Percentiles rank a stretch among this genome's conserved stretches.
Evolutionary conservation across 2,329 filamentous ascomycete species (phyloP).

Genomic region (Trichophyton schoenleinii): DNA sequence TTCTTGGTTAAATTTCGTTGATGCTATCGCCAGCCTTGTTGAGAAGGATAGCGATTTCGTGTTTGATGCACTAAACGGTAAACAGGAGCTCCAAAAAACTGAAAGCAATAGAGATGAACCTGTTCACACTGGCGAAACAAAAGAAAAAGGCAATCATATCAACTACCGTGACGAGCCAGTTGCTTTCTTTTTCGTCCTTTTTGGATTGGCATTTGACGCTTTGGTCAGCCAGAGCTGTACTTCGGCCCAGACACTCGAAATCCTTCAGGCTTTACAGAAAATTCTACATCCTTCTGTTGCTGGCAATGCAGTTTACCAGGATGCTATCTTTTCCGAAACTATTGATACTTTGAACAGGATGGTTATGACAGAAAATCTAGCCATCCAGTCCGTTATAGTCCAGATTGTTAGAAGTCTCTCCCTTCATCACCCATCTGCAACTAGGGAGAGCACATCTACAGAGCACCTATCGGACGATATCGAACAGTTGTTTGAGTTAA

Average conservation of each 20-base stretch:
- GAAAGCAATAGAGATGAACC: conserved; percentile 10
- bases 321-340: conserved; percentile 90
- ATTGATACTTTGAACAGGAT: conserved; percentile 92
- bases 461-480: conserved; percentile 91
- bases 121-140: conserved; percentile 22
- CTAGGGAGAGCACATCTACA: conserved; percentile 51
- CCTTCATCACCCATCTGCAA: conserved; percentile 79
- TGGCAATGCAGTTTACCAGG: conserved; percentile 90
- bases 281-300: conserved; percentile 90
- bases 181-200: conserved; percentile 97
- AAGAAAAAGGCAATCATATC: conserved; percentile 61
- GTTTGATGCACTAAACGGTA: conserved; percentile 90
- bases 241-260: conserved; percentile 69
- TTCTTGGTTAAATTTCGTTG: conserved; percentile 89
- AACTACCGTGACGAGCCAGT: conserved; percentile 97
- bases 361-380: conserved; percentile 76
- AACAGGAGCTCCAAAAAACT: conserved; percentile 28
- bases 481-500: conserved; percentile 93
- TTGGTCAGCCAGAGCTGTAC: conserved; percentile 64
- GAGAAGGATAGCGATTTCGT: conserved; percentile 97
- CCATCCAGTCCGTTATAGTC: conserved; percentile 84
- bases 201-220: conserved; percentile 91
- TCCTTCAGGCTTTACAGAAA: conserved; percentile 82
- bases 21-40: conserved; percentile 92
- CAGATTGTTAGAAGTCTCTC: conserved; percentile 86